Evolutionary conservation across 2,329 filamentous ascomycete genomes (phyloP).

Genomic region (Fusarium neocosmosporiellum): DNA sequence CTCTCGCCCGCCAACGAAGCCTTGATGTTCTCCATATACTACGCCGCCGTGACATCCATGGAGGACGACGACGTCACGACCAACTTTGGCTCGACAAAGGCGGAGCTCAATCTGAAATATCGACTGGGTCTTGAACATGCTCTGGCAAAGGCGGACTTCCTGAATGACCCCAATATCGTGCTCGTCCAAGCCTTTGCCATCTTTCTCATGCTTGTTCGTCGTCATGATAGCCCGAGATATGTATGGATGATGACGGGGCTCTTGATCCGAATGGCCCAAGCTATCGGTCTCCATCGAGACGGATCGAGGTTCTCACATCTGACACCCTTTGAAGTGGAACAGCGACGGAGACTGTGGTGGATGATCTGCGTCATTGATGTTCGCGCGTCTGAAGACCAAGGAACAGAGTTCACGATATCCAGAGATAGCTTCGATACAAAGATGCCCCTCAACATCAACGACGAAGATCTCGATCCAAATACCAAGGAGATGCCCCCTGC

Average conservation of each 20-base stretch:
- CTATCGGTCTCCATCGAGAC: conserved; percentile 69
- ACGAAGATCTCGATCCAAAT: conserved; percentile 60
- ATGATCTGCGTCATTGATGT: conserved; percentile 69
- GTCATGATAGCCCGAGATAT: conserved; percentile 63
- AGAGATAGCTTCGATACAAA: conserved; percentile 62
- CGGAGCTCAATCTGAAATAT: conserved; percentile 57
- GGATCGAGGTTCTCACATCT: conserved; percentile 62
- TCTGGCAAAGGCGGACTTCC: conserved; percentile 69
- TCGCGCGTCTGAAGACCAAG: conserved; percentile 69
- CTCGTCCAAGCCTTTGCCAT: conserved; percentile 71
- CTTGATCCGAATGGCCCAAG: conserved; percentile 66
- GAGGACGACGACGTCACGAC: conserved; percentile 65
- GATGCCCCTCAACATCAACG: conserved; percentile 68
- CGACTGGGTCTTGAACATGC: conserved; percentile 68
- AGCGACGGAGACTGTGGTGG: conserved; percentile 73
- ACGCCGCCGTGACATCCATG: conserved; percentile 66
- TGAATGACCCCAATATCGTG: conserved; percentile 68
- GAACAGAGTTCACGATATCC: conserved; percentile 61
- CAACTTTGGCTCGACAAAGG: conserved; percentile 63
- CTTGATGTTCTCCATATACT: conserved; percentile 68
- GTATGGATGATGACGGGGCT: conserved; percentile 74
- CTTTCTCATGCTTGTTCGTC: conserved; percentile 65
- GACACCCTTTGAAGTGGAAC: conserved; percentile 70
- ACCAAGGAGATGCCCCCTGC: conserved; percentile 59
- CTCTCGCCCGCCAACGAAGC: conserved; percentile 61